A percentile compares a stretch with the other conserved stretches of the same genome.
Evolutionary conservation across 495 filamentous ascomycete species (phyloP).

Genomic region (Tuber calosporum): DNA sequence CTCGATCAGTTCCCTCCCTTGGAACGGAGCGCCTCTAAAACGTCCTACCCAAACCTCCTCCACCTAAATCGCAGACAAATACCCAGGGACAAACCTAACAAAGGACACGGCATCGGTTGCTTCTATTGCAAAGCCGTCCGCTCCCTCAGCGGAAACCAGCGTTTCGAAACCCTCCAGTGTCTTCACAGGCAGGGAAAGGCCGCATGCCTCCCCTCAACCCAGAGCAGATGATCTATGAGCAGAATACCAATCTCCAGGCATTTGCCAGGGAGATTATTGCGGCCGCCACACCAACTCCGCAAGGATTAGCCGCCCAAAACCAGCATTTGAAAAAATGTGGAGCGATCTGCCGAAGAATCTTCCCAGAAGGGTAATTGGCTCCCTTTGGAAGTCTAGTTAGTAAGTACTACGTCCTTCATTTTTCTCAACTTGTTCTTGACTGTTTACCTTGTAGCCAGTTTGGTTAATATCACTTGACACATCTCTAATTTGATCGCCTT

Average conservation of each 20-base stretch:
- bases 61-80: slow-evolving; percentile 10
- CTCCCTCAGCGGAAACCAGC: background rate
- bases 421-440: slow-evolving; percentile 3
- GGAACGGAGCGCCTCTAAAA: slow-evolving; percentile 23
- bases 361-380: slow-evolving; percentile 28
- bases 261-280: slow-evolving; percentile 30
- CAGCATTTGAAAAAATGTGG: slow-evolving; percentile 32
- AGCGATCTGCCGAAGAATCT: slow-evolving; percentile 30
- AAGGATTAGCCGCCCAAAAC: slow-evolving; percentile 22
- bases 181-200: background rate
- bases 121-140: slow-evolving; percentile 17
- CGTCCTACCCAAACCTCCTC: slow-evolving; percentile 9
- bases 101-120: slow-evolving; percentile 21
- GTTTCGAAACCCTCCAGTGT: background rate
- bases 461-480: background rate
- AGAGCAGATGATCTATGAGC: slow-evolving; percentile 28
- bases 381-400: slow-evolving; percentile 42
- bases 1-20: slow-evolving; percentile 35
- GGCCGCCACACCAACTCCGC: slow-evolving; percentile 23
- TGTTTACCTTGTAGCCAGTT: slow-evolving; percentile 5
- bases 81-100: slow-evolving; percentile 19
- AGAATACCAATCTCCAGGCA: slow-evolving; percentile 23
- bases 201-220: background rate
- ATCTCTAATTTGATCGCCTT: slow-evolving; percentile 32
- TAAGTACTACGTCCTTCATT: slow-evolving; percentile 24